Evolutionary conservation across 768 basidiomycete species (phyloP), one percentile per base, ranked within the genome.

Genomic region (Lepiota venenata): DNA sequence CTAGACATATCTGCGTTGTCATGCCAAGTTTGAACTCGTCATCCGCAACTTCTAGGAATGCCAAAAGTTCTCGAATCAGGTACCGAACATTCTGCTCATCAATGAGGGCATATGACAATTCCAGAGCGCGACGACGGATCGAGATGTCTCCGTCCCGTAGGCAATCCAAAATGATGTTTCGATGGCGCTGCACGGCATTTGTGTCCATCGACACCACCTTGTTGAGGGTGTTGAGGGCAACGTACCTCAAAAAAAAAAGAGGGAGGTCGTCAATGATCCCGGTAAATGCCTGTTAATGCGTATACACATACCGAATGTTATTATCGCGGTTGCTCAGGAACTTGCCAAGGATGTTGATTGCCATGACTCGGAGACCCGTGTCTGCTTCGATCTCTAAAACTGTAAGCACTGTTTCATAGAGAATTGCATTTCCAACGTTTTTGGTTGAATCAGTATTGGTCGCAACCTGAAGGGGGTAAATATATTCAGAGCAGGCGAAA

Each of bases 121-220:
- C 97, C 29, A 99, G 83, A 1, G 97, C 97, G 53, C 97, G 87
- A 41, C 97, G 86, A 32, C 97, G 86, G 66, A 99, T 99, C 9
- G 97, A 99, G 52, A 99, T 98, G 62, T 98, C 97, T 9, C 96
- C 97, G 61, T 99, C 97, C n/a, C 96, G 87, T 37, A 99, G 75
- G 74, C 97, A 99, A 68, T 98, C 96, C n/a, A 99, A 84, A 60
- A 99, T 98, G 61, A 92, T 98, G 69, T 96, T 94, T 21, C 94
- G 89, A 69, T 99, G 97, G 20, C 97, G 87, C 69, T 98, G 96
- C 1, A 99, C 97, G 15, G 97, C 97, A 69, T 91, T 93, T 10
- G 96, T 98, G 69, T 98, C 95, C 78, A 98, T 94, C 8, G 91
- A 81, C 6, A 99, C 97, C 36, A 98, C 96, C 68, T 98, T 98